Evolutionary conservation across 164 flowering plant genomes (phyloP), one percentile per base, ranked within the genome.

Genomic region (Piper betle): DNA sequence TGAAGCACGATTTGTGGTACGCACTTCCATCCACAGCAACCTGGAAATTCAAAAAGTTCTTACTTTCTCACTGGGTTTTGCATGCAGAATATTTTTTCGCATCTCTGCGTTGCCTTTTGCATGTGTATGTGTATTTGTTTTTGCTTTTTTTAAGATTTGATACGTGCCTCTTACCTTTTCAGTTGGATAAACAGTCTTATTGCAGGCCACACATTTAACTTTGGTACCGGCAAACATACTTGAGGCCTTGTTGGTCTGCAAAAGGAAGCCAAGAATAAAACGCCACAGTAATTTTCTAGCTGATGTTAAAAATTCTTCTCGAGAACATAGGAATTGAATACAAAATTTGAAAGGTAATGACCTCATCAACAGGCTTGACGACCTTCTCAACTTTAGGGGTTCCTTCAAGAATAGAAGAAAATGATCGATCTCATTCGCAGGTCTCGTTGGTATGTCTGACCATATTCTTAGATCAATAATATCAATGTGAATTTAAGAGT

Each of bases 1-100:
- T 92, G 85, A 92, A 92, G 70, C 98, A 92, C 73, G 81, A 76
- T 80, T 64, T 85, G 75, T 92, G 98, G 75, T 92, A 92, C 52
- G 83, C 66, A 41, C 74, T 80, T 59, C 92, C 92, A 66, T 92
- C 84, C 61, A 89, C 95, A 0, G 93, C 40, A 7, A 92, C 96
- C 98, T 92, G 74, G 12, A 10, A 43, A 43, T 7, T 15, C 50
- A 43, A 43, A 43, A 43, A 8, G 50, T 15, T 43, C 1, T 8
- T 3, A 43, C 12, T 15, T 7, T 43, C 50, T 43, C 8, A 7
- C 12, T 4, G 43, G 4, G 4, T 43, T 7, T 43, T 43, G 50
- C 50, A 3, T 43, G 12, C 2, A 43, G 12, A 43, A 3, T 5
- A 6, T 39, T 58, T 39, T 58, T 12, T 15, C 17, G 5, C 19